These are phyloP conservation scores for Rhizopogon vulgaris DNA, from an alignment of 768 basidiomycete species.

Conservation along the genomic window DNA sequence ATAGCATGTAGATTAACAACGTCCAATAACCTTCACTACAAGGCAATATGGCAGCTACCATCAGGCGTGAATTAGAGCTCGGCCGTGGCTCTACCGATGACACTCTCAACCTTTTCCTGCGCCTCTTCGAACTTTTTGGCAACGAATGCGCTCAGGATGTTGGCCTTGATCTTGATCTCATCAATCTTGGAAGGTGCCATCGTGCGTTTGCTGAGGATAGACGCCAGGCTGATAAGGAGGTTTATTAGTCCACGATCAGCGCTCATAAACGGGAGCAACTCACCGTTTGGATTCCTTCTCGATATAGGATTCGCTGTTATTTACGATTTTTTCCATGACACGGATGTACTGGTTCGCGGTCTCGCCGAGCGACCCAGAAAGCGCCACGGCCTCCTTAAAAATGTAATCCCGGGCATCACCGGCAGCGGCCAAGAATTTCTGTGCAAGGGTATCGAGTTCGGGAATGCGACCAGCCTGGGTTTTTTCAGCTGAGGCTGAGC, in stretches of 20 bases:
- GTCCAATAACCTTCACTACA: conserved; percentile 7
- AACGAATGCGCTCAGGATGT: conserved; percentile 68
- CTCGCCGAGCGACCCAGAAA: conserved; percentile 43
- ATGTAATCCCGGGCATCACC: conserved; percentile 54
- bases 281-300: conserved; percentile 84
- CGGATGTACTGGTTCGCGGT: conserved; percentile 75
- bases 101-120: conserved; percentile 29
- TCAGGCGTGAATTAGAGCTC: conserved; percentile 33
- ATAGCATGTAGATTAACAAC: conserved; percentile 11
- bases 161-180: conserved; percentile 88
- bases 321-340: conserved; percentile 84
- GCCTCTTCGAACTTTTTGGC: conserved; percentile 25
- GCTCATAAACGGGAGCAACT: conserved; percentile 12
- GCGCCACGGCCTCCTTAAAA: conserved; percentile 52
- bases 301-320: conserved; percentile 66
- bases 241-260: conserved; percentile 5
- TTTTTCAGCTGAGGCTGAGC: not conserved
- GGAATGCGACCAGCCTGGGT: conserved; percentile 74
- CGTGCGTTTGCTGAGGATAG: conserved; percentile 74
- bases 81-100: conserved; percentile 25
- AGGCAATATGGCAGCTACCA: not conserved
- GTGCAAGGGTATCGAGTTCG: conserved; percentile 73
- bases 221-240: conserved; percentile 47
- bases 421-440: conserved; percentile 62
- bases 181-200: conserved; percentile 78